Evolutionary conservation across 1,284 basidiomycete species (phyloP).

Genomic region (Apiotrichum gamsii): DNA sequence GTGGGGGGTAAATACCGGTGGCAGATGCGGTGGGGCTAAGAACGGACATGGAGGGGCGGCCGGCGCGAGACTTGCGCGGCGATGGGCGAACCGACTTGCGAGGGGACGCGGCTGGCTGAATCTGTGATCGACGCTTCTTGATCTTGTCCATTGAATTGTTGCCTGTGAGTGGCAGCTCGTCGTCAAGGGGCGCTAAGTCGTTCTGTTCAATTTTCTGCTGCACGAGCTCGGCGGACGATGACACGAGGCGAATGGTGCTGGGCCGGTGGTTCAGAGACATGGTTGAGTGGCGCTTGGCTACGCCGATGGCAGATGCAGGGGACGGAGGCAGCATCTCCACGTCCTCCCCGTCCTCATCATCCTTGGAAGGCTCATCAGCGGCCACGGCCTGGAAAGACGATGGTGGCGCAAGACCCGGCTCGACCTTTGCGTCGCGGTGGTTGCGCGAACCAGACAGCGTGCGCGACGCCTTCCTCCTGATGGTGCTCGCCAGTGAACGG

Average conservation of each 20-base stretch:
- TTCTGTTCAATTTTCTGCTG: slow-evolving; percentile 1
- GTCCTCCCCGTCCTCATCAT: not conserved
- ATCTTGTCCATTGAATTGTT: slow-evolving; percentile 20
- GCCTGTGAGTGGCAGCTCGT: slow-evolving; percentile 33
- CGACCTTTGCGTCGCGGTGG: not conserved
- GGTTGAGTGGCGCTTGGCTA: slow-evolving; percentile 32
- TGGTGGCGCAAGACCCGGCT: too few species aligned
- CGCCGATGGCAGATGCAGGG: slow-evolving; percentile 40
- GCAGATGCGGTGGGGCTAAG: slow-evolving; percentile 9
- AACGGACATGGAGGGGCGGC: slow-evolving; percentile 36
- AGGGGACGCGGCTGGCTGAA: not conserved
- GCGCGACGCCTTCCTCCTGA: slow-evolving; percentile 12
- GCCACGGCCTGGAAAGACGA: not conserved
- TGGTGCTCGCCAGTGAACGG: slow-evolving; percentile 14
- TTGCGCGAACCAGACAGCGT: slow-evolving; percentile 8
- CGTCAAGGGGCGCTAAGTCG: not conserved
- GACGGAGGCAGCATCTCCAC: slow-evolving; percentile 29
- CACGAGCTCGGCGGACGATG: slow-evolving; percentile 20
- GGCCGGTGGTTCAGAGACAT: slow-evolving; percentile 30
- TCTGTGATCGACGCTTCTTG: slow-evolving; percentile 33
- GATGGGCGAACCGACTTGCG: too few species aligned
- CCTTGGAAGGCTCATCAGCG: slow-evolving; percentile 1
- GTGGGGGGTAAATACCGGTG: slow-evolving; percentile 24
- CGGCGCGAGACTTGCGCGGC: not conserved
- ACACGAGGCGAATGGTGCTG: slow-evolving; percentile 37